Evolutionary conservation across 441 rosid genomes (phyloP).

Genomic region (Biscutella laevigata): DNA sequence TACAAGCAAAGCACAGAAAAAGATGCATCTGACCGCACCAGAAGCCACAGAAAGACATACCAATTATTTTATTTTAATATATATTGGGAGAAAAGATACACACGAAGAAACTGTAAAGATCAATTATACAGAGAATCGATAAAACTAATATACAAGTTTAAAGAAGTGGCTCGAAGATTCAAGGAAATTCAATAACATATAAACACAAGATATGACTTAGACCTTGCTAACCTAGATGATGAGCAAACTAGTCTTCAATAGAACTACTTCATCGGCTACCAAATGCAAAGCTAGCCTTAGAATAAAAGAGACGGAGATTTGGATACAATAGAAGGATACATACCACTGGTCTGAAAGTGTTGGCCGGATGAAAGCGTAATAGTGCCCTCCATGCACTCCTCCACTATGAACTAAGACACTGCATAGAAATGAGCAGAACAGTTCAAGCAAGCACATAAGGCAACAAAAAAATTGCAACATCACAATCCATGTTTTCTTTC

Average conservation of each 20-base stretch:
- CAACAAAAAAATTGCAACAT: not conserved
- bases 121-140: not conserved
- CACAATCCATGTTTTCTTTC: not conserved
- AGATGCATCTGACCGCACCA: constrained; percentile 8
- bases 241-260: constrained; percentile 8
- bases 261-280: not conserved
- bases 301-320: not conserved
- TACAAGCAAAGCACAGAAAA: not conserved
- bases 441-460: constrained; percentile 10
- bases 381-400: constrained; percentile 89
- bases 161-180: not conserved
- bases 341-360: constrained; percentile 86
- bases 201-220: constrained; percentile 6
- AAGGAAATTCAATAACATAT: not conserved
- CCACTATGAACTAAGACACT: constrained; percentile 92
- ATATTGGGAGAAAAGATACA: constrained; percentile 1
- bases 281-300: not conserved
- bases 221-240: constrained; percentile 14
- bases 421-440: constrained; percentile 20
- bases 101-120: not conserved
- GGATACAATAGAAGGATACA: constrained; percentile 15
- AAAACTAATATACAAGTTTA: constrained; percentile 3
- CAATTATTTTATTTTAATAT: not conserved
- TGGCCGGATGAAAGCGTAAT: constrained; percentile 87
- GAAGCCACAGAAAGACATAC: not conserved